Evolutionary conservation across 2,329 filamentous ascomycete species (phyloP), one percentile per base, ranked within the genome.

Genomic region (Cladosporium austrohemisphaericum): DNA sequence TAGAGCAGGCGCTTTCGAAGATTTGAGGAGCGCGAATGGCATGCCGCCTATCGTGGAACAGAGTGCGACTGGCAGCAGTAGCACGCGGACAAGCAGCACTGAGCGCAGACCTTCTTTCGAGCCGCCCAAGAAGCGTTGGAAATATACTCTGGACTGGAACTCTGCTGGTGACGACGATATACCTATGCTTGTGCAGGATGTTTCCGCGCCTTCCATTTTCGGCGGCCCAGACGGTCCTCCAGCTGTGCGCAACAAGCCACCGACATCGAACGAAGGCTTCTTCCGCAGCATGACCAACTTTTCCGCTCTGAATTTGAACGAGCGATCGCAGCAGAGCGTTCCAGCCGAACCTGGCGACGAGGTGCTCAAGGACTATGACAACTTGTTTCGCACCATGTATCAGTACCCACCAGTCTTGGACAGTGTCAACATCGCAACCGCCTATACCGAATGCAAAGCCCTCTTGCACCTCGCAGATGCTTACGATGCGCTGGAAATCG

Each of bases 301-400:
- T 55, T 84, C 72, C 55, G 76, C 76, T 41, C 66, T 78, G 48
- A 71, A 76, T 59, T 64, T 77, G 52, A 75, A 69, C 52, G 59
- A 60, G 22, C 45, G 55, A 68, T 63, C 79, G 76, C 58, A 57
- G 36, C 43, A 49, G n/a, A 61, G 62, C 19, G 54, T 58, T 2
- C 52, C 57, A 11, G 76, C 80, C 38, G 81, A 88, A 47, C 75
- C 74, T 14, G 70, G 75, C 35, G 77, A 88, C 60, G 88, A 94
- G 56, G 78, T 90, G 18, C 77, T 96, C 38, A 87, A 88, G 59
- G 88, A 96, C 71, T 96, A 97, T 68, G 90, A 95, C 66, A 96
- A 96, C 66, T 78, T 97, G 18, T 94, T 97, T 67, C 87, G 91
- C 60, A 86, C 93, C 54, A 95, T 96, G 74, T 97, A 97, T 76